Percentiles rank a stretch among this genome's conserved stretches.
Evolutionary conservation across 1,284 basidiomycete genomes (phyloP).

Genomic region (Trichosporon asahii): DNA sequence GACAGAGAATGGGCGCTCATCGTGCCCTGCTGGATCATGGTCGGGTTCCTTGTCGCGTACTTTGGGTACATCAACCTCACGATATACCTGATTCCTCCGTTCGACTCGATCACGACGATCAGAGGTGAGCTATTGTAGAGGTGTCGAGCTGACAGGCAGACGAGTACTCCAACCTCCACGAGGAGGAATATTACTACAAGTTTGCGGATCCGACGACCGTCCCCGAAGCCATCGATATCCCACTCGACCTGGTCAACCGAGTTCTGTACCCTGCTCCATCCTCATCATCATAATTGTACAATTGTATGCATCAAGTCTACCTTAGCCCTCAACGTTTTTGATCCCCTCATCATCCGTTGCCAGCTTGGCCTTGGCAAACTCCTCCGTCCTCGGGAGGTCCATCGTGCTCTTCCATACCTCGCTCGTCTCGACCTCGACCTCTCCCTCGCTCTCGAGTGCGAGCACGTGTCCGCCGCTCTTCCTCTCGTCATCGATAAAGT

Average conservation of each 20-base stretch:
- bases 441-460: constrained; percentile 22
- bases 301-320: not conserved
- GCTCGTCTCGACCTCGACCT: constrained; percentile 17
- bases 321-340: constrained; percentile 17
- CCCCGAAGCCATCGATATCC: constrained; percentile 72
- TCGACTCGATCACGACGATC: constrained; percentile 63
- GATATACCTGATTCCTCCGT: constrained; percentile 65
- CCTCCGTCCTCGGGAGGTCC: constrained; percentile 15
- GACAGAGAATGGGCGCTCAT: constrained; percentile 78
- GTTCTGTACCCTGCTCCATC: constrained; percentile 56
- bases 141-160: constrained; percentile 13
- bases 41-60: constrained; percentile 72
- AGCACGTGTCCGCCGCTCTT: constrained; percentile 22
- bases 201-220: constrained; percentile 53
- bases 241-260: constrained; percentile 73
- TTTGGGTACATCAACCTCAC: constrained; percentile 72
- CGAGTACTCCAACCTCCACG: constrained; percentile 10
- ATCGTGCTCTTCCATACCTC: constrained; percentile 14
- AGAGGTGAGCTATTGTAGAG: constrained; percentile 56
- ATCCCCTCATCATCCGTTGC: constrained; percentile 18
- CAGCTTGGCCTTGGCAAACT: constrained; percentile 20
- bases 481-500: constrained; percentile 21
- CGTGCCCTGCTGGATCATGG: constrained; percentile 72
- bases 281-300: not conserved
- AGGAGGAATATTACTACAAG: constrained; percentile 32